phyloP scores from a whole-genome alignment of 2,329 filamentous ascomycete species.

The Colletotrichum sansevieriae region DNA sequence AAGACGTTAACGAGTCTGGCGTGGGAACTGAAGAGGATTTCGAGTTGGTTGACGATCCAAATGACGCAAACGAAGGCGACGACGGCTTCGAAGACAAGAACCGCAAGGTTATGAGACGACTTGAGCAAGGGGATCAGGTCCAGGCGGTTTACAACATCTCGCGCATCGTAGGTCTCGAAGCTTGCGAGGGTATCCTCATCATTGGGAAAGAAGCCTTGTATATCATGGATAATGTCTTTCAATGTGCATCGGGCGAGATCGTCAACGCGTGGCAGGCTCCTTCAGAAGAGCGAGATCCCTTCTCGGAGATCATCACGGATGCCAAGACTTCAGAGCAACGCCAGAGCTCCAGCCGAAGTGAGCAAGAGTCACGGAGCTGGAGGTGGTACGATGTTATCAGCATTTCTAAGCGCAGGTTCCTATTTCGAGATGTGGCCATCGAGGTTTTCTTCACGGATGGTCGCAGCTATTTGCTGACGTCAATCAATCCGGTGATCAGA shows the following conservation, averaged over 20 bases:
- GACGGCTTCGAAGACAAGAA: slow-evolving; percentile 97
- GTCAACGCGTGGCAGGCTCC: slow-evolving; percentile 97
- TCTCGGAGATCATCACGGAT: slow-evolving; percentile 92
- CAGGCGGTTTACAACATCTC: slow-evolving; percentile 97
- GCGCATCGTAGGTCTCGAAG: slow-evolving; percentile 91
- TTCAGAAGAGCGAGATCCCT: slow-evolving; percentile 91
- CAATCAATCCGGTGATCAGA: slow-evolving; percentile 78
- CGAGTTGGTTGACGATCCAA: slow-evolving; percentile 94
- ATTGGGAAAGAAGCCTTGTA: slow-evolving; percentile 93
- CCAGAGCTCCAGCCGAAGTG: slow-evolving; percentile 67
- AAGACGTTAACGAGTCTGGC: slow-evolving; percentile 46
- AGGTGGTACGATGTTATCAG: slow-evolving; percentile 95
- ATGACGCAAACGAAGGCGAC: slow-evolving; percentile 80
- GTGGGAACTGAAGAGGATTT: slow-evolving; percentile 85
- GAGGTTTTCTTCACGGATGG: slow-evolving; percentile 98
- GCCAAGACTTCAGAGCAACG: slow-evolving; percentile 72
- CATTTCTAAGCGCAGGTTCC: slow-evolving; percentile 93
- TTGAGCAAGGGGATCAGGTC: slow-evolving; percentile 91
- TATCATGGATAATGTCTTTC: slow-evolving; percentile 96
- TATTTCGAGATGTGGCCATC: slow-evolving; percentile 96
- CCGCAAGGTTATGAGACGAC: slow-evolving; percentile 93
- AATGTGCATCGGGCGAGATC: slow-evolving; percentile 94
- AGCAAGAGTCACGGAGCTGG: slow-evolving; percentile 92
- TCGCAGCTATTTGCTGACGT: slow-evolving; percentile 91
- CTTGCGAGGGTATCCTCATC: slow-evolving; percentile 92